phyloP scores from a whole-genome alignment of 1,284 basidiomycete genomes.

The Athelia sp. region DNA sequence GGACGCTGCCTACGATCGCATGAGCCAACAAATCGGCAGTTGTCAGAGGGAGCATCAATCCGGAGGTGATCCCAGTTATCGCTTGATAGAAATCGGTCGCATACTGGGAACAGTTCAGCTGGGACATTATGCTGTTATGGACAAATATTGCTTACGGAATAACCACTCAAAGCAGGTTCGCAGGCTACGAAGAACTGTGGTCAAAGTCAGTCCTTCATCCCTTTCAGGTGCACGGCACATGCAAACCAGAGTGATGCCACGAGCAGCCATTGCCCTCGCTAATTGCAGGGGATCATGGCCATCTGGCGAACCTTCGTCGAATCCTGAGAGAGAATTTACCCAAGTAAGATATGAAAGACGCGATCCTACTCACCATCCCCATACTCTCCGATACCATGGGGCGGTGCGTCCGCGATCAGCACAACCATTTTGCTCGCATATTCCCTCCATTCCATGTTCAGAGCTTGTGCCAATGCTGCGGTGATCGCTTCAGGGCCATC shows the following conservation, averaged over 20 bases:
- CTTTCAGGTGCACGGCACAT: conserved; percentile 2
- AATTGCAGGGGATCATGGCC: conserved; percentile 88
- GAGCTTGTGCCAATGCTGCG: conserved; percentile 83
- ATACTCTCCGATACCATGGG: conserved; percentile 91
- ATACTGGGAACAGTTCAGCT: conserved; percentile 45
- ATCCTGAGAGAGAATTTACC: conserved; percentile 46
- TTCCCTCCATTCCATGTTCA: conserved; percentile 89
- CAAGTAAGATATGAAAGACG: conserved; percentile 6
- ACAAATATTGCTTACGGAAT: conserved; percentile 57
- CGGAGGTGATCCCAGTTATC: conserved; percentile 88
- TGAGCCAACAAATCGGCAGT: conserved; percentile 96
- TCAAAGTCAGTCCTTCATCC: neutral
- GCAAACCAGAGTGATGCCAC: conserved; percentile 85
- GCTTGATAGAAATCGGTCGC: conserved; percentile 96
- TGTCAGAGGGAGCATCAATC: conserved; percentile 92
- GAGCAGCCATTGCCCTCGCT: conserved; percentile 84
- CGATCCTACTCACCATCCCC: conserved; percentile 69
- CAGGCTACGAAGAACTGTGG: conserved; percentile 94
- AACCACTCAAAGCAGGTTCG: conserved; percentile 94
- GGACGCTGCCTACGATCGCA: conserved; percentile 94
- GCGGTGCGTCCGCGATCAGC: conserved; percentile 95
- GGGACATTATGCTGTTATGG: conserved; percentile 6
- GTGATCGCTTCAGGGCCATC: conserved; percentile 99
- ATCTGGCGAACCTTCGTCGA: conserved; percentile 89
- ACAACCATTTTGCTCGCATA: conserved; percentile 93